Evolutionary conservation across 306 rosid genomes (phyloP).

Genomic region (Inga laurina): DNA sequence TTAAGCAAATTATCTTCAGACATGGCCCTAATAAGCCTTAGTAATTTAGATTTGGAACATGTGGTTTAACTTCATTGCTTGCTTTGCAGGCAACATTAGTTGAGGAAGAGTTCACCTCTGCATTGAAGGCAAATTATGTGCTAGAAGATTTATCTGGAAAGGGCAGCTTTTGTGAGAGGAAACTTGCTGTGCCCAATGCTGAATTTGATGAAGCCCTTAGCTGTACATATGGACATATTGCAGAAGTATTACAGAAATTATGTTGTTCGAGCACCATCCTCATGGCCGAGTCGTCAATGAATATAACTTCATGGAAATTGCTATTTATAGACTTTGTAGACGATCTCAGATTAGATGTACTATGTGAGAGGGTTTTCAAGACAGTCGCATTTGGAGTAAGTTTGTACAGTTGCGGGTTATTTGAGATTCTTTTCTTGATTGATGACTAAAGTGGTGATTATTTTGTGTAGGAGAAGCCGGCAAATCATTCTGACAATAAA

Average conservation of each 20-base stretch:
- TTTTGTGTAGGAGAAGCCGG: slow-evolving; percentile 58
- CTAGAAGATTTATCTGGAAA: slow-evolving; percentile 25
- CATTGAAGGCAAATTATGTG: slow-evolving; percentile 21
- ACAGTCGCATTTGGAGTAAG: slow-evolving; percentile 65
- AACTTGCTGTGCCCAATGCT: slow-evolving; percentile 32
- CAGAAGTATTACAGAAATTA: slow-evolving; percentile 48
- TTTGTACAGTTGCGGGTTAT: slow-evolving; percentile 19
- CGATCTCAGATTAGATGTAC: slow-evolving; percentile 52
- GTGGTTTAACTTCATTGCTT: slow-evolving; percentile 1
- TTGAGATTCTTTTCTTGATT: neutral
- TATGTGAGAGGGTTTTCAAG: slow-evolving; percentile 54
- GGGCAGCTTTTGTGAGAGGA: slow-evolving; percentile 15
- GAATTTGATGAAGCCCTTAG: slow-evolving; percentile 49
- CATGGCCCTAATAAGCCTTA: neutral
- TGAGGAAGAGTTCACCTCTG: slow-evolving; percentile 59
- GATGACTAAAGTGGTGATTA: slow-evolving; percentile 29
- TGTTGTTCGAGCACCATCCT: slow-evolving; percentile 35
- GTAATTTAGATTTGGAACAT: slow-evolving; percentile 13
- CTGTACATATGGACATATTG: slow-evolving; percentile 50
- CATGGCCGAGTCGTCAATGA: slow-evolving; percentile 45
- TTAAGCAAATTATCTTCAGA: neutral
- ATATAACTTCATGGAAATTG: slow-evolving; percentile 58
- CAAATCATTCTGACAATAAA: slow-evolving; percentile 41
- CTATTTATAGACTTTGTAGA: slow-evolving; percentile 48
- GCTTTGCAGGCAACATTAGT: slow-evolving; percentile 54